Evolutionary conservation across 106 monocot genomes (phyloP).

Genomic region (Dioscorea alata): DNA sequence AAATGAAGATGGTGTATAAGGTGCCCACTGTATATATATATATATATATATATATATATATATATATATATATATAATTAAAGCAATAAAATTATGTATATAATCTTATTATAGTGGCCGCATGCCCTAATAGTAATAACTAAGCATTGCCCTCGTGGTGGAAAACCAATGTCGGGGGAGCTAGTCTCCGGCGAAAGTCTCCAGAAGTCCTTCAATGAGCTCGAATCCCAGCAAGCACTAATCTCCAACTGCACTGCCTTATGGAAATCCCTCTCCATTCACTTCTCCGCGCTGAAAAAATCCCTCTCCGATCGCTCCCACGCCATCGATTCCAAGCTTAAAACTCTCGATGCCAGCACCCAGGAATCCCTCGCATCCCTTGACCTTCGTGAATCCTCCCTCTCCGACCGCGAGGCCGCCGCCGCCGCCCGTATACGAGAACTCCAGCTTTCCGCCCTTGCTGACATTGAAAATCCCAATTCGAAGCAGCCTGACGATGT

Average conservation of each 20-base stretch:
- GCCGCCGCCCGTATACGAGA: conserved; percentile 15
- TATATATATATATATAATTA: no score
- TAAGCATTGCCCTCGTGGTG: no score
- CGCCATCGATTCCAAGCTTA: conserved; percentile 29
- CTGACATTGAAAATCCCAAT: conserved; percentile 17
- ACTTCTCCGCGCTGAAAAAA: conserved; percentile 38
- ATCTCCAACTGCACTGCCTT: conserved; percentile 28
- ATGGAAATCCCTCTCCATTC: conserved; percentile 21
- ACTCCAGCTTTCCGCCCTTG: conserved; percentile 11
- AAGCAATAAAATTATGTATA: no score
- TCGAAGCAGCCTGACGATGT: conserved; percentile 4
- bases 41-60: no score
- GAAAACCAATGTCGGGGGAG: no score
- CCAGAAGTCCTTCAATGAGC: conserved; percentile 20
- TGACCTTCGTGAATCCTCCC: conserved; percentile 24
- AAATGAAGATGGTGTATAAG: no score
- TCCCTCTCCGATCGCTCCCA: conserved; percentile 31
- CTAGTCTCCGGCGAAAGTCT: not conserved
- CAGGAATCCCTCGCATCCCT: conserved; percentile 24
- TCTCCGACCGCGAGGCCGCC: conserved; percentile 24
- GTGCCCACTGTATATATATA: no score
- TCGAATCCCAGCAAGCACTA: conserved; percentile 31
- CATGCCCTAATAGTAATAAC: no score
- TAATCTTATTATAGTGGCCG: no score
- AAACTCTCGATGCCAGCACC: conserved; percentile 17